Conservation (phyloP, 1,139 yeast genomes). For the Candida mesenterica region DNA sequence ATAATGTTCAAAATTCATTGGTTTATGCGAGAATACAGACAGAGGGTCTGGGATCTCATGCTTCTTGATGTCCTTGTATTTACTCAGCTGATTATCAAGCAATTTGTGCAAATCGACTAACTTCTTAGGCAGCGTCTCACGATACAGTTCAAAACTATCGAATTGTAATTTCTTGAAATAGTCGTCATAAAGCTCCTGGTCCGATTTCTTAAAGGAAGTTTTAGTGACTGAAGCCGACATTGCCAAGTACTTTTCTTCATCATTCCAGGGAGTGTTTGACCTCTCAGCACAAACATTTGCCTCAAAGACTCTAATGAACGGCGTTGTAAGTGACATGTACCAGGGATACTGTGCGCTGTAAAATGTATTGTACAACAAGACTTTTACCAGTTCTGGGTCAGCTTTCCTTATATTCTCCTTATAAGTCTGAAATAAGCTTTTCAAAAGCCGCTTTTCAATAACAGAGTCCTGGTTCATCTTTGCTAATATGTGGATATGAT, state of each 20-base stretch:
- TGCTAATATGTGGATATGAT: slow-evolving; percentile 37
- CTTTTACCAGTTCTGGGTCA: slow-evolving; percentile 21
- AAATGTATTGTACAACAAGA: slow-evolving; percentile 33
- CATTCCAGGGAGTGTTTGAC: slow-evolving; percentile 17
- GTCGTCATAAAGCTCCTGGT: slow-evolving; percentile 22
- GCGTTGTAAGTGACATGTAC: slow-evolving; percentile 37
- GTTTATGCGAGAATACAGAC: slow-evolving; percentile 25
- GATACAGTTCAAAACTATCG: slow-evolving; percentile 26
- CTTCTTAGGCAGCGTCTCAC: slow-evolving; percentile 24
- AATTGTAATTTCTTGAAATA: slow-evolving; percentile 29
- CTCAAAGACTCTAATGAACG: slow-evolving; percentile 39
- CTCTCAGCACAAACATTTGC: slow-evolving; percentile 32
- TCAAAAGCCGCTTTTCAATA: slow-evolving; percentile 26
- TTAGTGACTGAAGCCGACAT: slow-evolving; percentile 11
- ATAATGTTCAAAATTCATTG: slow-evolving; percentile 39
- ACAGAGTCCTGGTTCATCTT: slow-evolving; percentile 36
- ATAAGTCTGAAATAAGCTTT: slow-evolving; percentile 23
- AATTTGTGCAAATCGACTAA: slow-evolving; percentile 29
- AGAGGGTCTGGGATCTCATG: slow-evolving; percentile 20
- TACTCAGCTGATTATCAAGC: slow-evolving; percentile 23
- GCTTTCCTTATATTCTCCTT: slow-evolving; percentile 14
- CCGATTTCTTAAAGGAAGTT: slow-evolving; percentile 24
- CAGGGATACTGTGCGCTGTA: slow-evolving; percentile 40
- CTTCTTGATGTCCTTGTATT: slow-evolving; percentile 14
- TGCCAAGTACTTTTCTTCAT: slow-evolving; percentile 8